Conservation (phyloP, 495 filamentous ascomycete species). For the Aspergillus bertholletiae region DNA sequence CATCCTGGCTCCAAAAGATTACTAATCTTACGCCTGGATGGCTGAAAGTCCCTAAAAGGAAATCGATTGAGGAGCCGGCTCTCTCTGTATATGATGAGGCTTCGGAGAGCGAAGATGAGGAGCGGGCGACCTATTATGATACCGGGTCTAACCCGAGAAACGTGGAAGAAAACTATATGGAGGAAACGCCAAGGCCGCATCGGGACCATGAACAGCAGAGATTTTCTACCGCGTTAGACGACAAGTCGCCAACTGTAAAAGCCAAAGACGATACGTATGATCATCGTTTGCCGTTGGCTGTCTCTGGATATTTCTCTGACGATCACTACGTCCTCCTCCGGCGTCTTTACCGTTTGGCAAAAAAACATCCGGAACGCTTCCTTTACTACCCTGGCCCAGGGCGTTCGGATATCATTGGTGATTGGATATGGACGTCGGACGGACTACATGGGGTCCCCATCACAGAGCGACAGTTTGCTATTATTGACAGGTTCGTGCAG, state of each 20-base stretch:
- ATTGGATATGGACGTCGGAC: constrained; percentile 47
- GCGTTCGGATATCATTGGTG: constrained; percentile 40
- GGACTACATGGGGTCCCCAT: constrained; percentile 41
- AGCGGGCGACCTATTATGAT: constrained; percentile 13
- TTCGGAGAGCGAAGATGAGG: constrained; percentile 16
- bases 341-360: constrained; percentile 39
- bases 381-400: constrained; percentile 34
- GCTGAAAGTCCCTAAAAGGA: constrained; percentile 32
- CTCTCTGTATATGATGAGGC: constrained; percentile 14
- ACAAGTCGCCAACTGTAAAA: constrained; percentile 11
- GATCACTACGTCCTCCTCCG: constrained; percentile 41
- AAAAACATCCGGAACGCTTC: constrained; percentile 36
- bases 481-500: constrained; percentile 43
- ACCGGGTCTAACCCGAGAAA: constrained; percentile 7
- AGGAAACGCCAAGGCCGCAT: constrained; percentile 6
- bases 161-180: constrained; percentile 9
- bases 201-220: constrained; percentile 9
- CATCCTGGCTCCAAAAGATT: constrained; percentile 39
- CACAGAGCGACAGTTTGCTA: constrained; percentile 43
- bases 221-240: constrained; percentile 1
- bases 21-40: constrained; percentile 40
- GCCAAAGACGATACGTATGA: constrained; percentile 10
- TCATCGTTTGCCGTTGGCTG: constrained; percentile 23
- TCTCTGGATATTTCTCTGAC: constrained; percentile 44
- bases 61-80: constrained; percentile 16